Conservation (phyloP, 768 basidiomycete species). For the Podaxis sp. region DNA sequence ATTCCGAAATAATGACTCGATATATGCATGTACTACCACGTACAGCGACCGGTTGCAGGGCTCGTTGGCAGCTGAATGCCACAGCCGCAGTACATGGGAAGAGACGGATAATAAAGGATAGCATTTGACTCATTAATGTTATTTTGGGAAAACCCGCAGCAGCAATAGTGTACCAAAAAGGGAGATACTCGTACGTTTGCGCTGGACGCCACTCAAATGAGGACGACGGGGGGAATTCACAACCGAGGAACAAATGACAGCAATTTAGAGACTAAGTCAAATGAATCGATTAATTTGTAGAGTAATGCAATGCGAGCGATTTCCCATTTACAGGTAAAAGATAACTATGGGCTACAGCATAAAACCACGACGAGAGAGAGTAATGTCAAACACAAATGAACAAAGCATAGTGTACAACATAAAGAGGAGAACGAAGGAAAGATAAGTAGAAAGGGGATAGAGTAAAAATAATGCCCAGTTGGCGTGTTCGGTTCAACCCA, state of each 20-base stretch:
- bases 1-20: too few relatives aligned
- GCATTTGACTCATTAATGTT: background rate
- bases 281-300: background rate
- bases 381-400: background rate
- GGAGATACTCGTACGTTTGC: background rate
- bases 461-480: conserved; percentile 1
- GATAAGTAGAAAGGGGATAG: background rate
- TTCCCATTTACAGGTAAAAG: background rate
- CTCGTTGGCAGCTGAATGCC: background rate
- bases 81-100: background rate
- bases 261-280: background rate
- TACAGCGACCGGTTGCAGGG: background rate
- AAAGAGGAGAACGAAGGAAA: background rate
- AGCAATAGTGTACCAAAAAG: background rate
- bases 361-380: background rate
- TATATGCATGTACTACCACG: too few relatives aligned
- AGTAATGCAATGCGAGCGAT: background rate
- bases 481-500: background rate
- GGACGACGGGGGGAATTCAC: background rate
- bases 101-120: background rate
- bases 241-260: background rate
- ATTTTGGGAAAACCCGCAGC: background rate
- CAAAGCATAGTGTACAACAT: background rate
- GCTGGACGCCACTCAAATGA: background rate
- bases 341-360: conserved; percentile 2